A percentile compares a stretch with the other conserved stretches of the same genome.
Evolutionary conservation across 805 yeast genomes (phyloP).

Genomic region (Saccharomyces mikatae): DNA sequence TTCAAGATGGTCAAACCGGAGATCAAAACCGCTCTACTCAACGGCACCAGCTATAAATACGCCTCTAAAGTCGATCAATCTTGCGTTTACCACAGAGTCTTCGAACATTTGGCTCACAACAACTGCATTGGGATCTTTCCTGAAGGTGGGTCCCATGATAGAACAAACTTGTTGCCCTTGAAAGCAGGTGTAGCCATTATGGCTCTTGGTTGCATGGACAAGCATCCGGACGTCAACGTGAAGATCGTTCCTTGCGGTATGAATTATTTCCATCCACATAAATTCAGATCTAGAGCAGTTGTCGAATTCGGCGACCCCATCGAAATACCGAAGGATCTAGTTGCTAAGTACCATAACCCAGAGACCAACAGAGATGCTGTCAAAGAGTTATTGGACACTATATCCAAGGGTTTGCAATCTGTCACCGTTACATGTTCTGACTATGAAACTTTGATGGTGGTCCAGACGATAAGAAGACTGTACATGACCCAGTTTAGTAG

Average conservation of each 20-base stretch:
- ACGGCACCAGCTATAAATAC: slow-evolving; percentile 53
- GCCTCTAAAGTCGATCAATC: slow-evolving; percentile 86
- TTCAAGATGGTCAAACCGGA: slow-evolving; percentile 47
- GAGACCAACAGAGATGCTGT: slow-evolving; percentile 67
- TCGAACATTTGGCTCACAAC: slow-evolving; percentile 71
- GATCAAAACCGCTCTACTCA: slow-evolving; percentile 33
- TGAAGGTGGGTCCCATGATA: slow-evolving; percentile 96
- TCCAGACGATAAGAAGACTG: slow-evolving; percentile 85
- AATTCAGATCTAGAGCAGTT: slow-evolving; percentile 90
- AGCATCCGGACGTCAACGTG: slow-evolving; percentile 66
- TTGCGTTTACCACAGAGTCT: slow-evolving; percentile 73
- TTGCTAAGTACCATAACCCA: slow-evolving; percentile 55
- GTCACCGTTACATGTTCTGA: slow-evolving; percentile 87
- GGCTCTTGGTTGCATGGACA: slow-evolving; percentile 91
- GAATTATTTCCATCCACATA: slow-evolving; percentile 94
- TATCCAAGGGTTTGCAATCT: slow-evolving; percentile 66
- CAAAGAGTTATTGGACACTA: slow-evolving; percentile 56
- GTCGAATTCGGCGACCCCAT: slow-evolving; percentile 90
- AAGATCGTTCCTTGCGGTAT: slow-evolving; percentile 93
- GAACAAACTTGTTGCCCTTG: slow-evolving; percentile 81
- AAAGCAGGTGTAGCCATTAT: slow-evolving; percentile 97
- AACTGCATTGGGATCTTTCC: slow-evolving; percentile 89
- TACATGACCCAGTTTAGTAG: slow-evolving; percentile 70
- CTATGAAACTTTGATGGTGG: slow-evolving; percentile 79
- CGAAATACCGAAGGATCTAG: slow-evolving; percentile 52